Percentiles rank a stretch among this genome's conserved stretches.
Conservation (phyloP, 257 asterid genomes). For the Solanum clarkiae region DNA sequence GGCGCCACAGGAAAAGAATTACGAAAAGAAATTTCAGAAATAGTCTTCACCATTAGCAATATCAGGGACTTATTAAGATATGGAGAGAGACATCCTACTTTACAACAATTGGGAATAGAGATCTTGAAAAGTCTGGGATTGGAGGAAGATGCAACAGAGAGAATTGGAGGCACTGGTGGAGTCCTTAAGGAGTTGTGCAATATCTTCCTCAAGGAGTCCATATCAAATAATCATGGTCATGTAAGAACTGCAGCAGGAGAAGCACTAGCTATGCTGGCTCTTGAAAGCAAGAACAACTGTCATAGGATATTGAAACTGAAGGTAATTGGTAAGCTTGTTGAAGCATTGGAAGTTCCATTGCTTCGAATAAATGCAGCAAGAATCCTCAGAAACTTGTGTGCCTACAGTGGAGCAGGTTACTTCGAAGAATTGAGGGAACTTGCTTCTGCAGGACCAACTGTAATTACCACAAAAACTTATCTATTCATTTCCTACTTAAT, state of each 20-base stretch:
- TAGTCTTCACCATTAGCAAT: constrained; percentile 66
- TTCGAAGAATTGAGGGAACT: constrained; percentile 31
- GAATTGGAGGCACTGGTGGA: constrained; percentile 77
- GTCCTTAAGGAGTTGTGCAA: constrained; percentile 46
- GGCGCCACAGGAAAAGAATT: constrained; percentile 68
- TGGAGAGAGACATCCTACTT: constrained; percentile 56
- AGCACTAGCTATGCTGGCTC: constrained; percentile 68
- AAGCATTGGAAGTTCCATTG: constrained; percentile 42
- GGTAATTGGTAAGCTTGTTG: constrained; percentile 27
- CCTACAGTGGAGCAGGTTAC: constrained; percentile 47
- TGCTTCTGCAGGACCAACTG: constrained; percentile 59
- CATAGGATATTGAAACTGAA: constrained; percentile 33
- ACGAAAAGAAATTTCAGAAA: constrained; percentile 72
- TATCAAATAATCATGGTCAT: constrained; percentile 13
- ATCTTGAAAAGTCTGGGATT: constrained; percentile 51
- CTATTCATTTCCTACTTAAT: neutral
- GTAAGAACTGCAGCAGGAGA: constrained; percentile 77
- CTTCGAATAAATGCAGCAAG: constrained; percentile 59
- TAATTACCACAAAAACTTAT: constrained; percentile 7
- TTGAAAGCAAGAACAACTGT: constrained; percentile 49
- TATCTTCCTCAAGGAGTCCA: constrained; percentile 43
- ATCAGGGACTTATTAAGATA: constrained; percentile 53
- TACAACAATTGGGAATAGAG: constrained; percentile 67
- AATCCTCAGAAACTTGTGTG: constrained; percentile 60
- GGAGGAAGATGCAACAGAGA: constrained; percentile 81